Conservation (phyloP, 768 basidiomycete genomes). For the Termitomyces heimii region DNA sequence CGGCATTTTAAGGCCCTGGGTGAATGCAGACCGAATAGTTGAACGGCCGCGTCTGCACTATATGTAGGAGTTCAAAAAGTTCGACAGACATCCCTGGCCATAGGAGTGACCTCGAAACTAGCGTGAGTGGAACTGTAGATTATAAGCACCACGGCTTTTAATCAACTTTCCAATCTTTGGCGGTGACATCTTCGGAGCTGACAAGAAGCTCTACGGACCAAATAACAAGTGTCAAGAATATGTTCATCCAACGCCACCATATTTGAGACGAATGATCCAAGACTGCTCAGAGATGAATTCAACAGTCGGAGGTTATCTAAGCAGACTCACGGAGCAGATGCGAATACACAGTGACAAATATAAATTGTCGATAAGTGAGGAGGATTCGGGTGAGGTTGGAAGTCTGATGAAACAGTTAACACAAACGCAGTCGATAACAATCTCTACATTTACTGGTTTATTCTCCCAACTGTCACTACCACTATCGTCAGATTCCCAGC, state of each 20-base stretch:
- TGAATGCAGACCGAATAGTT: no score
- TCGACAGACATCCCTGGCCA: neutral
- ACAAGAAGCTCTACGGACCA: conserved; percentile 83
- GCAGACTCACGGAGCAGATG: conserved; percentile 67
- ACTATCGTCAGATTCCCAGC: conserved; percentile 66
- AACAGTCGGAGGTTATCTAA: neutral
- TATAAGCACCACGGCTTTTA: conserved; percentile 21
- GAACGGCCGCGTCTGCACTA: neutral
- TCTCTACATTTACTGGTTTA: conserved; percentile 51
- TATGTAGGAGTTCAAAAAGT: neutral
- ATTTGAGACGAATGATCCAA: conserved; percentile 87
- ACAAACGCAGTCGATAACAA: neutral
- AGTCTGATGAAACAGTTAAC: conserved; percentile 40
- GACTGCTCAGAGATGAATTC: conserved; percentile 36
- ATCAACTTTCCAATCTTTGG: conserved; percentile 79
- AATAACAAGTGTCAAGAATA: conserved; percentile 78
- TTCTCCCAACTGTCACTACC: conserved; percentile 64
- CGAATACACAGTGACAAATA: conserved; percentile 85
- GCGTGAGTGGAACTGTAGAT: neutral
- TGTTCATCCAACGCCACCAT: conserved; percentile 92
- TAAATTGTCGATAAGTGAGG: conserved; percentile 76
- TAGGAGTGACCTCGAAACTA: neutral
- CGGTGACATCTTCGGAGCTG: conserved; percentile 58
- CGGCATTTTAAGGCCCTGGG: neutral
- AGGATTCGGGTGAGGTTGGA: conserved; percentile 70